These are phyloP conservation scores for Daedaleopsis sinensis DNA, from an alignment of 768 basidiomycete species.

Conservation along the genomic window DNA sequence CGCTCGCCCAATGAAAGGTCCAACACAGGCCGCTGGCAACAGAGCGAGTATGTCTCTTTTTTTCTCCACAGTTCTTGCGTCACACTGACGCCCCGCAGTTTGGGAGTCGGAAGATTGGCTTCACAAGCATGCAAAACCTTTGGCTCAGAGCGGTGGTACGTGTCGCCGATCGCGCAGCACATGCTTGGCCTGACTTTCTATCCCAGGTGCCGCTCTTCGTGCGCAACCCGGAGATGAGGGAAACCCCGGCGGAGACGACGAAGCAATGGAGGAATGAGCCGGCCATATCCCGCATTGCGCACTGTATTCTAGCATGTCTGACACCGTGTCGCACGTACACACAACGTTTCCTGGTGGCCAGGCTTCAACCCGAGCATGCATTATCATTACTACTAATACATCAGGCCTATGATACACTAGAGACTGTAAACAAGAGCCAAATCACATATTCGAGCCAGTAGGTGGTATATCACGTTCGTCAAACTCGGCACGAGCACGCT, in stretches of 20 bases:
- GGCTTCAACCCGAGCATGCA: background rate
- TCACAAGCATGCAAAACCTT: conserved; percentile 75
- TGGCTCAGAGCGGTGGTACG: conserved; percentile 74
- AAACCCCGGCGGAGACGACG: conserved; percentile 39
- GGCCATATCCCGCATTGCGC: background rate
- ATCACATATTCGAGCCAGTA: conserved; percentile 38
- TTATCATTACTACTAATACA: background rate
- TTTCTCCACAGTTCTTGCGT: conserved; percentile 10
- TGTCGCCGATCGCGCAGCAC: conserved; percentile 11
- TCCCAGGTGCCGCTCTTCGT: conserved; percentile 30
- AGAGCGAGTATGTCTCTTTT: conserved; percentile 65
- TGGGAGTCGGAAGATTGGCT: conserved; percentile 98
- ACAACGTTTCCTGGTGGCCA: no score
- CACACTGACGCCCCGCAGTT: conserved; percentile 49
- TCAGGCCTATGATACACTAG: conserved; percentile 1
- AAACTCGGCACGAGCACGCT: conserved; percentile 82
- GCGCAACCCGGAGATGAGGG: conserved; percentile 14
- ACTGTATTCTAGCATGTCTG: background rate
- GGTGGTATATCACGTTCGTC: conserved; percentile 54
- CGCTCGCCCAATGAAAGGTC: conserved; percentile 79
- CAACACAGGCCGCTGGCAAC: conserved; percentile 63
- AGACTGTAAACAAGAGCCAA: background rate
- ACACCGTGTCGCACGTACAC: no score
- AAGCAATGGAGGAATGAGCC: conserved; percentile 69
- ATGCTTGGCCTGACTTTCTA: conserved; percentile 24